These are phyloP conservation scores for Ceratobasidium sp. DNA, from an alignment of 1,284 basidiomycete species.

Conservation along the genomic window DNA sequence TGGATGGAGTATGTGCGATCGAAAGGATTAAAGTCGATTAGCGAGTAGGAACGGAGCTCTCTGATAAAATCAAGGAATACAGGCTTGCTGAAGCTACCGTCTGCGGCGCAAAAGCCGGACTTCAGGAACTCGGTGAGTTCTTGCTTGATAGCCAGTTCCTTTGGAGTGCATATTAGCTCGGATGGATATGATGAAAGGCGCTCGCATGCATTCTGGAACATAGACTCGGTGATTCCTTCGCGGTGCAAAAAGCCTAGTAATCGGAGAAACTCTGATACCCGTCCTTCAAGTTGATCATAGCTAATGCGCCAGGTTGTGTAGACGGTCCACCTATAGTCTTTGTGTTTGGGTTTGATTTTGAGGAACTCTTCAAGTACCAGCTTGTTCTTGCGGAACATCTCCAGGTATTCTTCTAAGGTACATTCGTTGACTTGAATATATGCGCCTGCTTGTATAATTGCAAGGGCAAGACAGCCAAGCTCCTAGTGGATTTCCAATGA, in stretches of 20 bases:
- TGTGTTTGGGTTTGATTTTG: not conserved
- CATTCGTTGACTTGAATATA: slow-evolving; percentile 34
- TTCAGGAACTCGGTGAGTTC: not conserved
- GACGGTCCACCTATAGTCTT: slow-evolving; percentile 27
- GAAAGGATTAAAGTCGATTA: slow-evolving; percentile 24
- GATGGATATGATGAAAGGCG: not conserved
- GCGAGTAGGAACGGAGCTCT: slow-evolving; percentile 30
- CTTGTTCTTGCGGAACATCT: slow-evolving; percentile 7
- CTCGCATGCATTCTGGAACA: not conserved
- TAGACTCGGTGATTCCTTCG: slow-evolving; percentile 18
- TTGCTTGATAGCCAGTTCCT: not conserved
- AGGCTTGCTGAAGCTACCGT: not conserved
- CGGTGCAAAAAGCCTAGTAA: slow-evolving; percentile 27
- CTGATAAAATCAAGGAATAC: slow-evolving; percentile 24
- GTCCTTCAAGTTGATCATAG: not conserved
- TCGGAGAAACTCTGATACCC: slow-evolving; percentile 9
- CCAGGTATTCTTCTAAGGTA: not conserved
- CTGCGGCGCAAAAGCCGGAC: not conserved
- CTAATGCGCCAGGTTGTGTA: slow-evolving; percentile 35
- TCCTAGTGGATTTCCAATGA: not conserved
- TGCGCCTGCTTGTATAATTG: slow-evolving; percentile 38
- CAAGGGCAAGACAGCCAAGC: slow-evolving; percentile 11
- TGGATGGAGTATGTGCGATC: slow-evolving; percentile 14
- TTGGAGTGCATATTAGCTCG: not conserved
- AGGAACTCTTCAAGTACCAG: slow-evolving; percentile 13